Base-by-base conservation (phyloP, 2,329 filamentous ascomycete genomes). In the Microdochium bolleyi region DNA sequence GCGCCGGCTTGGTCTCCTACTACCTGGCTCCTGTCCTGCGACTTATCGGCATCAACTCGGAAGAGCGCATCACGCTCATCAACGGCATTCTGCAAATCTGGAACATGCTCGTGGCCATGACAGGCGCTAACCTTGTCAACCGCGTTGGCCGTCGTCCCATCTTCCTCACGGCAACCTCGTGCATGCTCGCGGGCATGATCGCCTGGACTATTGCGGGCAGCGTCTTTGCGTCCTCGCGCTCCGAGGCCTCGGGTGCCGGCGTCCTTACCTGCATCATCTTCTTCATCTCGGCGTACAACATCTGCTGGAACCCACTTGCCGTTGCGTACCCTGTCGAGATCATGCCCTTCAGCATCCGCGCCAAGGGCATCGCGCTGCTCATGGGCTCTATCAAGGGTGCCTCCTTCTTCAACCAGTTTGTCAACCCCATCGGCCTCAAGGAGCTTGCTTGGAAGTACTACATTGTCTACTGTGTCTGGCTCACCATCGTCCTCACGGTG, bases 261-360 rank as follows among this genome's bases (percentile, higher is more conserved):
- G 73, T 76, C 14, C 72, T 80, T 49, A 72, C 70, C 13, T 72
- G 71, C 57, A 70, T 79, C 21, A 79, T 73, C 59, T 64, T 74
- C 53, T 78, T 72, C 62, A 72, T 66, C 54, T 70, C 75, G 49
- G 64, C 70, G 54, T 72, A 78, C 59, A 64, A 72, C 46, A 70
- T 76, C 51, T 72, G 72, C 22, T 77, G 70, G 64, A 74, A 74
- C 3, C 73, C 73, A 52, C 64, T 77, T 3, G 65, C 75, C 13
- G 65, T 74, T 51, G 68, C 69, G 2, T 80, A 74, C 56, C 66
- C 66, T 0, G 65, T 64, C 13, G 71, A 73, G 53, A 70, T 73
- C 38, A 64, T 68, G 50, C 68, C 68, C 5, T 73, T 69, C 52
- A 59, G 60, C 16, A 57, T 71, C 2, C 67, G 70, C 34, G 58